phyloP scores from a whole-genome alignment of 2,329 filamentous ascomycete species.

The Calonectria naviculata region DNA sequence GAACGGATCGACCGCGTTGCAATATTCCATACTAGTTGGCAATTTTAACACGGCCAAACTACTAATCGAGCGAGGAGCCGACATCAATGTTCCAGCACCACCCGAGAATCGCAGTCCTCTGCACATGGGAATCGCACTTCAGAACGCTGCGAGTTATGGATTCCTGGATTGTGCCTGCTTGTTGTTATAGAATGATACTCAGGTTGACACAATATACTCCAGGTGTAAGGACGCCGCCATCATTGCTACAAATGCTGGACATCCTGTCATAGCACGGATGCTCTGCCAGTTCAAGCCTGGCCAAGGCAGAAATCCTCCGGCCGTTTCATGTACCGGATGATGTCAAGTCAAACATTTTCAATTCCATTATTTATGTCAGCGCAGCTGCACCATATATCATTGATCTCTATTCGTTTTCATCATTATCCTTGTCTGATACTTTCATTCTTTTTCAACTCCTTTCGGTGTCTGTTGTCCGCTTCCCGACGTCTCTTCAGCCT shows the following conservation, averaged over 20 bases:
- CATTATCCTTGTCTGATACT: not conserved
- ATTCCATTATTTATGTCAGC: too few relatives aligned
- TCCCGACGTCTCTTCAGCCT: not conserved
- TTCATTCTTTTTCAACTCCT: slow-evolving; percentile 1
- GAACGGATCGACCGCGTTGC: not conserved
- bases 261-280: not conserved
- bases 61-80: not conserved
- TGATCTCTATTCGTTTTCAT: too few relatives aligned
- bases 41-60: not conserved
- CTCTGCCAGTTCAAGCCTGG: not conserved
- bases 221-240: not conserved
- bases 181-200: not conserved
- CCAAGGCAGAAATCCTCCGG: too few relatives aligned
- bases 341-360: too few relatives aligned
- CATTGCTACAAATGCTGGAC: not conserved
- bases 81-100: not conserved
- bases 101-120: not conserved
- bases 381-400: too few relatives aligned
- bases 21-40: not conserved
- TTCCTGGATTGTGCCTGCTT: not conserved
- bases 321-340: too few relatives aligned
- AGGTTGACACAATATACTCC: not conserved
- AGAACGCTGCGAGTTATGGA: not conserved
- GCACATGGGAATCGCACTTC: not conserved
- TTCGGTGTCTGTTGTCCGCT: slow-evolving; percentile 14